A percentile compares a stretch with the other conserved stretches of the same genome.
Evolutionary conservation across 768 basidiomycete species (phyloP).

Genomic region (Pisolithus sp.): DNA sequence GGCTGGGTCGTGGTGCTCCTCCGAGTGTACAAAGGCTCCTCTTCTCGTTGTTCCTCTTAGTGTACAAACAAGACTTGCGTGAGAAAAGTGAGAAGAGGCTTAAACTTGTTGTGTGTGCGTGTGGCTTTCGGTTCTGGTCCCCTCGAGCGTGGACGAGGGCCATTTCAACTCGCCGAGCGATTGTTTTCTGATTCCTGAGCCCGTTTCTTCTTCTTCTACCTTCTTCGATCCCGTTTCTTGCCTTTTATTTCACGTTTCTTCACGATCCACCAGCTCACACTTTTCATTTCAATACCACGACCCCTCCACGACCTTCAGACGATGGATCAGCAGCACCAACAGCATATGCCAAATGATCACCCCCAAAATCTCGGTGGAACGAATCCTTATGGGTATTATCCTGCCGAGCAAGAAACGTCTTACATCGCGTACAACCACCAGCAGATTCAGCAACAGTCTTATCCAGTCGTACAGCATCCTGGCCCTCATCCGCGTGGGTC

Average conservation of each 20-base stretch:
- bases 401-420: constrained; percentile 46
- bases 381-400: constrained; percentile 45
- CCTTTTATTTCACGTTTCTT: constrained; percentile 29
- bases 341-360: constrained; percentile 45
- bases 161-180: constrained; percentile 13
- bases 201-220: constrained; percentile 22
- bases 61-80: constrained; percentile 5
- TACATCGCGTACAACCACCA: constrained; percentile 53
- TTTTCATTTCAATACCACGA: constrained; percentile 30
- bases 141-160: constrained; percentile 22
- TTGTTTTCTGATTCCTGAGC: constrained; percentile 24
- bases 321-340: constrained; percentile 40
- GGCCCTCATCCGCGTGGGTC: constrained; percentile 71
- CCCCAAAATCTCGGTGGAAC: constrained; percentile 33
- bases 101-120: constrained; percentile 7
- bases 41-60: neutral
- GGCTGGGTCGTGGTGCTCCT: neutral
- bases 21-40: too few species aligned
- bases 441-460: constrained; percentile 33
- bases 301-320: constrained; percentile 33
- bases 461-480: constrained; percentile 51
- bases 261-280: constrained; percentile 28
- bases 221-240: constrained; percentile 30
- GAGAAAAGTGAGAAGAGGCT: neutral
- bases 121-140: constrained; percentile 20